Percentiles rank a stretch among this genome's conserved stretches.
phyloP scores from a whole-genome alignment of 805 yeast genomes.

The Metschnikowia amazonensis region DNA sequence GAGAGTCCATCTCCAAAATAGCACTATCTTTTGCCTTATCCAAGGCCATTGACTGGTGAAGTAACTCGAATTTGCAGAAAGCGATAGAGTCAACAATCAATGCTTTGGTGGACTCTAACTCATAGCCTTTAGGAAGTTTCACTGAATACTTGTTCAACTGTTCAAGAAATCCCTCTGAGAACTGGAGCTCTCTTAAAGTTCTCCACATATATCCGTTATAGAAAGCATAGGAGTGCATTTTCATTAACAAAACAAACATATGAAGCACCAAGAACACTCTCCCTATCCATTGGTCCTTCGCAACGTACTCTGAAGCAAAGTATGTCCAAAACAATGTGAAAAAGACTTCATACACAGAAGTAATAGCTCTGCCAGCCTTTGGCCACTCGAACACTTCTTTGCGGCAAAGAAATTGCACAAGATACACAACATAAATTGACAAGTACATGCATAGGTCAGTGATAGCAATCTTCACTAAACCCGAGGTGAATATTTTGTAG shows the following conservation, averaged over 20 bases:
- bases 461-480: slow-evolving; percentile 62
- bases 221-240: slow-evolving; percentile 89
- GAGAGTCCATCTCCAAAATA: slow-evolving; percentile 12
- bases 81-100: slow-evolving; percentile 44
- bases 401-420: slow-evolving; percentile 55
- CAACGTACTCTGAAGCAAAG: slow-evolving; percentile 46
- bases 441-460: slow-evolving; percentile 76
- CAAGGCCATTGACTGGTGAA: slow-evolving; percentile 44
- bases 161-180: slow-evolving; percentile 41
- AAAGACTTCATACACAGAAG: slow-evolving; percentile 49
- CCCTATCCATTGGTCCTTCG: slow-evolving; percentile 83
- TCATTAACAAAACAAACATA: slow-evolving; percentile 85
- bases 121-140: slow-evolving; percentile 31
- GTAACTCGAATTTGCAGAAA: slow-evolving; percentile 72
- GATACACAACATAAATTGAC: slow-evolving; percentile 55
- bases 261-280: slow-evolving; percentile 82
- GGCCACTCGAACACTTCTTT: slow-evolving; percentile 54
- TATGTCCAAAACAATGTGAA: slow-evolving; percentile 52
- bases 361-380: slow-evolving; percentile 58
- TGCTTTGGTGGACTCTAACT: slow-evolving; percentile 21
- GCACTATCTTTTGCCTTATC: slow-evolving; percentile 16
- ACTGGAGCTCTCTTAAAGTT: slow-evolving; percentile 50
- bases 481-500: slow-evolving; percentile 52
- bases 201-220: slow-evolving; percentile 88
- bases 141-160: slow-evolving; percentile 16